phyloP scores from a whole-genome alignment of 257 asterid genomes.

The Solanum lycopersicoides region DNA sequence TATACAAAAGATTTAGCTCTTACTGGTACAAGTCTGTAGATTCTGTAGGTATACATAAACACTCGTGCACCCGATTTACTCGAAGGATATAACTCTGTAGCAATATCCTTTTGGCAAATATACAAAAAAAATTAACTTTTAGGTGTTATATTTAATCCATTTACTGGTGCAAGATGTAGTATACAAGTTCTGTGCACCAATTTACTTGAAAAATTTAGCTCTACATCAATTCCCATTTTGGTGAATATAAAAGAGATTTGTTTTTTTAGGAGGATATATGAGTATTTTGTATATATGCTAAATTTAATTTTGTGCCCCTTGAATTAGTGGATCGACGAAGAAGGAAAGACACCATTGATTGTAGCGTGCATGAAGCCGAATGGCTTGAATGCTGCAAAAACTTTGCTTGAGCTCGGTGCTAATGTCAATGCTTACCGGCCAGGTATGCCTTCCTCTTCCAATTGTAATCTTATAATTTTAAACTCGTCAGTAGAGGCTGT shows the following conservation, averaged over 20 bases:
- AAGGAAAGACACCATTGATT: slow-evolving; percentile 79
- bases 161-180: neutral
- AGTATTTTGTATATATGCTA: neutral
- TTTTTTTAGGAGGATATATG: neutral
- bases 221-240: neutral
- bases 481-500: neutral
- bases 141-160: neutral
- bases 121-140: neutral
- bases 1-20: neutral
- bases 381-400: slow-evolving; percentile 58
- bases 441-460: slow-evolving; percentile 32
- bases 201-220: neutral
- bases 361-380: slow-evolving; percentile 60
- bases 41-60: too few relatives aligned
- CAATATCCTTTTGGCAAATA: neutral
- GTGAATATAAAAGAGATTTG: neutral
- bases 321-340: slow-evolving; percentile 71
- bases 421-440: slow-evolving; percentile 69
- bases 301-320: neutral
- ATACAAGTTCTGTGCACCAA: neutral
- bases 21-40: neutral
- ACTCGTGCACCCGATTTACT: neutral
- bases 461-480: neutral
- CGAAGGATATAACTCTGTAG: neutral
- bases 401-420: slow-evolving; percentile 82